A percentile compares a stretch with the other conserved stretches of the same genome.
These are phyloP conservation scores for Erysimum cheiranthoides DNA, from an alignment of 345 rosid genomes.

Conservation along the genomic window DNA sequence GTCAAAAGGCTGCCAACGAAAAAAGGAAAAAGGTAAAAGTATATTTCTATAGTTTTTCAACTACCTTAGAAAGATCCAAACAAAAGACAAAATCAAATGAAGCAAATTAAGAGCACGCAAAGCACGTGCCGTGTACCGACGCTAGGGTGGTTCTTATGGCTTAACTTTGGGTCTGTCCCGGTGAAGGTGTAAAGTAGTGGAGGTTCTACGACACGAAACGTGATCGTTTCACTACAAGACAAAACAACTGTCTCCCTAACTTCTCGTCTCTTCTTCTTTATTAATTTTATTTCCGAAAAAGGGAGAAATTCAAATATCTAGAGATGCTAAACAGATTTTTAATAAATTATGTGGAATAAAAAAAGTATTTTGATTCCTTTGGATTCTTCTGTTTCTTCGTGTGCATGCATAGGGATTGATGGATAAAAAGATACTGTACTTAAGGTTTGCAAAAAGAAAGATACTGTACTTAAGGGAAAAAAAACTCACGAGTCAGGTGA, in stretches of 20 bases:
- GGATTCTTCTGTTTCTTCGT: constrained; percentile 29
- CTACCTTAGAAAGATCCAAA: background rate
- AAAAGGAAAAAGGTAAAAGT: background rate
- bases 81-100: constrained; percentile 3
- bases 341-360: background rate
- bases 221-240: constrained; percentile 31
- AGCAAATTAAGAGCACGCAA: constrained; percentile 24
- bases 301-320: constrained; percentile 9
- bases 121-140: constrained; percentile 34
- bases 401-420: constrained; percentile 35
- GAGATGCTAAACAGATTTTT: constrained; percentile 14
- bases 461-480: background rate
- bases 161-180: constrained; percentile 29
- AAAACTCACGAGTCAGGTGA: constrained; percentile 29
- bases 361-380: constrained; percentile 31
- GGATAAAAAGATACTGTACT: constrained; percentile 28
- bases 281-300: constrained; percentile 4
- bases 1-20: background rate
- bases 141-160: background rate
- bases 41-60: background rate
- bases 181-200: constrained; percentile 44
- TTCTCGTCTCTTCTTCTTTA: constrained; percentile 17
- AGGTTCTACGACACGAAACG: constrained; percentile 44
- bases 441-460: constrained; percentile 16
- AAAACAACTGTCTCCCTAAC: constrained; percentile 34